Evolutionary conservation across 129 eudicot species (phyloP).

Genomic region (Pseudognaphalium luteoalbum): DNA sequence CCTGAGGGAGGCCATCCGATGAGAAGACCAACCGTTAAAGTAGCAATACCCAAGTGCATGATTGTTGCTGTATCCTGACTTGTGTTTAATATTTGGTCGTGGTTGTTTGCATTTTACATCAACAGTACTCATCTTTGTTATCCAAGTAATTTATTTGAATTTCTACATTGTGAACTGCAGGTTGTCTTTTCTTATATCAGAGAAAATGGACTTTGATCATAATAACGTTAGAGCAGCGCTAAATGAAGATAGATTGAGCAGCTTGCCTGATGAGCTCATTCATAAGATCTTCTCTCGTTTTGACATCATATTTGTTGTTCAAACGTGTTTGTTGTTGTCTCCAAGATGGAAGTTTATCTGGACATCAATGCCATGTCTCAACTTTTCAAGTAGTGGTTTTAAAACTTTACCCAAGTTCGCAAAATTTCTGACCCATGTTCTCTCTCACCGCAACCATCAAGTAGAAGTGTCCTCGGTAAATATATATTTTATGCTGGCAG

Average conservation of each 20-base stretch:
- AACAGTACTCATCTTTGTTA: no score
- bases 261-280: slow-evolving; percentile 31
- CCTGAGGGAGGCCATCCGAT: no score
- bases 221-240: background rate
- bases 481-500: slow-evolving; percentile 7
- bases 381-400: background rate
- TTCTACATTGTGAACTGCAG: no score
- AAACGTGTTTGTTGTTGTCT: slow-evolving; percentile 21
- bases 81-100: no score
- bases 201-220: background rate
- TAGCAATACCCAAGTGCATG: no score
- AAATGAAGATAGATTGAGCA: slow-evolving; percentile 30
- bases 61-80: no score
- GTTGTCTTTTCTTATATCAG: background rate
- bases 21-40: no score
- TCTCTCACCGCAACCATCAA: slow-evolving; percentile 9
- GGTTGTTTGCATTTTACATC: no score
- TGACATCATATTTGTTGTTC: slow-evolving; percentile 20
- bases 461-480: slow-evolving; percentile 12
- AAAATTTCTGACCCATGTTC: slow-evolving; percentile 21
- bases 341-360: slow-evolving; percentile 30
- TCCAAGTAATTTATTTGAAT: no score
- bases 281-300: slow-evolving; percentile 25
- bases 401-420: background rate
- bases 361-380: slow-evolving; percentile 26